phyloP scores from a whole-genome alignment of 306 rosid genomes.

The Fagus crenata region DNA sequence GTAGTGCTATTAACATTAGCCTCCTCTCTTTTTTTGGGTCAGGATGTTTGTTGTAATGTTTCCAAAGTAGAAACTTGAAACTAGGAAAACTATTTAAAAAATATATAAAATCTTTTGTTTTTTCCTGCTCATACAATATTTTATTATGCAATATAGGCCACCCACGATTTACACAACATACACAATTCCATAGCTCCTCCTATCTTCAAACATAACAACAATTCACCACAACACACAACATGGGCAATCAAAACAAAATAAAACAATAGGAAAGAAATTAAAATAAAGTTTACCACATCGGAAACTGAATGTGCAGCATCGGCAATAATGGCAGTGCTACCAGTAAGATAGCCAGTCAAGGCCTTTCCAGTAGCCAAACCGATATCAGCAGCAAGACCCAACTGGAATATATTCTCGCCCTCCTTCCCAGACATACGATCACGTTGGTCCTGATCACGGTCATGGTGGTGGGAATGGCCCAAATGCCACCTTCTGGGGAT shows the following conservation, averaged over 20 bases:
- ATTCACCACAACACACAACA: background rate
- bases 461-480: slow-evolving; percentile 69
- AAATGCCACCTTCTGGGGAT: slow-evolving; percentile 71
- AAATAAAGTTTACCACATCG: too few species aligned
- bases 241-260: background rate
- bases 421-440: too few species aligned
- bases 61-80: background rate
- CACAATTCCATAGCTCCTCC: background rate
- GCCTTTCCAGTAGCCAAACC: slow-evolving; percentile 76
- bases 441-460: slow-evolving; percentile 34
- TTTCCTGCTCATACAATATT: too few species aligned
- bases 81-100: background rate
- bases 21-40: background rate
- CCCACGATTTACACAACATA: too few species aligned
- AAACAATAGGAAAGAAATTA: too few species aligned
- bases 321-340: slow-evolving; percentile 92
- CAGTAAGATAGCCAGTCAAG: slow-evolving; percentile 74
- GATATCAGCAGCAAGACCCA: slow-evolving; percentile 85
- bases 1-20: background rate
- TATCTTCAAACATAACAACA: too few species aligned
- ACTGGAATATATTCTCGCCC: slow-evolving; percentile 72
- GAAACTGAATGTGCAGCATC: too few species aligned
- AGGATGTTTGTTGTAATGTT: background rate
- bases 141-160: too few species aligned
- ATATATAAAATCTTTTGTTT: too few species aligned